Percentiles rank a stretch among this genome's conserved stretches.
Conservation (phyloP, 306 rosid genomes). For the Ormosia semicastrata region DNA sequence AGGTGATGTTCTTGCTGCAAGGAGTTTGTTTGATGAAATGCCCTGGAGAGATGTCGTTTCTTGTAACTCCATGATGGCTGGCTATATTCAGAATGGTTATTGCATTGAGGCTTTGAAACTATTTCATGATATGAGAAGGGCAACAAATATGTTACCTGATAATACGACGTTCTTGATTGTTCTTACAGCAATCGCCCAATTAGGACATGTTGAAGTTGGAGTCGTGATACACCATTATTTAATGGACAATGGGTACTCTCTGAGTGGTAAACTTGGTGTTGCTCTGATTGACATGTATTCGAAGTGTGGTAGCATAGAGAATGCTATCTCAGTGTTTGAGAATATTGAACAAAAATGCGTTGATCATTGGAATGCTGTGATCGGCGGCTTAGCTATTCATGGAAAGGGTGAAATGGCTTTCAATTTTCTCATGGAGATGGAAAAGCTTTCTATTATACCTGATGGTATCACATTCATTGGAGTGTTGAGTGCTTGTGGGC, state of each 20-base stretch:
- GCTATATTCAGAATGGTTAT: constrained; percentile 63
- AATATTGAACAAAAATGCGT: constrained; percentile 46
- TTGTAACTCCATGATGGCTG: constrained; percentile 75
- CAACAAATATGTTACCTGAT: constrained; percentile 42
- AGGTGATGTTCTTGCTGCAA: constrained; percentile 49
- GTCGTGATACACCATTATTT: constrained; percentile 45
- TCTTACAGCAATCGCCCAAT: constrained; percentile 60
- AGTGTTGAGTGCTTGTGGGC: constrained; percentile 70
- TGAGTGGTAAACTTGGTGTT: constrained; percentile 62
- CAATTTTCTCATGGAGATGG: constrained; percentile 59
- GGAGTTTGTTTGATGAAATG: constrained; percentile 69
- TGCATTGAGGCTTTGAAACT: constrained; percentile 60
- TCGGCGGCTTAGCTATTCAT: constrained; percentile 67
- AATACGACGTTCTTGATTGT: constrained; percentile 53
- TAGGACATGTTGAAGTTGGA: constrained; percentile 61
- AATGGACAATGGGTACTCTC: constrained; percentile 39
- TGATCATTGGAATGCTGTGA: constrained; percentile 84
- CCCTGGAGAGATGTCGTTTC: constrained; percentile 52
- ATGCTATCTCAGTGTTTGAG: constrained; percentile 57
- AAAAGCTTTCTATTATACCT: constrained; percentile 45
- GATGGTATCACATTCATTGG: constrained; percentile 77
- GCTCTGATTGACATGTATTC: constrained; percentile 76
- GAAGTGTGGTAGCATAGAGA: constrained; percentile 68
- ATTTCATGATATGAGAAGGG: constrained; percentile 52
- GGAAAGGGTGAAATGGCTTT: constrained; percentile 66